These are phyloP conservation scores for Globisporangium spinosum DNA, from an alignment of 352 stramenopile species.

Conservation along the genomic window DNA sequence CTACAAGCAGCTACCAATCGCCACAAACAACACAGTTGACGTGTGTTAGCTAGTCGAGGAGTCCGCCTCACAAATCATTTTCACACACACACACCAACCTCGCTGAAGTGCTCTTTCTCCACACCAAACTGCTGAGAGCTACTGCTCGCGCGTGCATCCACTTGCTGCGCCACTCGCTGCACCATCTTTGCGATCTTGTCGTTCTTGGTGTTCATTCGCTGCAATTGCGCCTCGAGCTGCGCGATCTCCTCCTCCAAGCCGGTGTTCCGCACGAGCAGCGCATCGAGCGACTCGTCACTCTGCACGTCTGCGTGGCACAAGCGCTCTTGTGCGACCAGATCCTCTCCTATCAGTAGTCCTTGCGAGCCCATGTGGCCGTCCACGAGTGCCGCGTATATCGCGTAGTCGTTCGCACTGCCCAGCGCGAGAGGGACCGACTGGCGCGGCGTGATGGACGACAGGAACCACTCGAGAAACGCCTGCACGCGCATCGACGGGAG, in stretches of 20 bases:
- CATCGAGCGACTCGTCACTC: slow-evolving; percentile 28
- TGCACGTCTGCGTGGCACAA: slow-evolving; percentile 15
- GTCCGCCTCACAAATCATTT: neutral
- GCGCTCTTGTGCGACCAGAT: slow-evolving; percentile 22
- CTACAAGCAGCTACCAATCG: slow-evolving; percentile 4
- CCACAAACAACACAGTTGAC: neutral
- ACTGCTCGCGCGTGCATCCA: slow-evolving; percentile 9
- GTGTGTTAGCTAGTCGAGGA: neutral
- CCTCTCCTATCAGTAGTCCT: slow-evolving; percentile 21
- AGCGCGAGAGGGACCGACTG: slow-evolving; percentile 29
- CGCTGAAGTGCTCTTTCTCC: slow-evolving; percentile 21
- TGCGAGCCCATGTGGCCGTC: neutral
- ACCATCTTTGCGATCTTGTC: slow-evolving; percentile 27
- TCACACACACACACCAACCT: slow-evolving; percentile 16
- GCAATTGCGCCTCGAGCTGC: slow-evolving; percentile 27
- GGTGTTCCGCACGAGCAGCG: slow-evolving; percentile 19
- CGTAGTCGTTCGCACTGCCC: slow-evolving; percentile 20
- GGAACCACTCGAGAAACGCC: slow-evolving; percentile 45
- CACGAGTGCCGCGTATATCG: slow-evolving; percentile 29
- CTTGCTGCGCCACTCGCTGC: slow-evolving; percentile 17
- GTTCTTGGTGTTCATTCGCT: slow-evolving; percentile 24
- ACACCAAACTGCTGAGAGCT: slow-evolving; percentile 9
- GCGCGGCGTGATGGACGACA: slow-evolving; percentile 26
- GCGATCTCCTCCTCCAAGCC: slow-evolving; percentile 28
- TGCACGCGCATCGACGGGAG: slow-evolving; percentile 40